These are phyloP conservation scores for Condylostoma magnum DNA, from an alignment of 169 alveolate species.

Conservation along the genomic window DNA sequence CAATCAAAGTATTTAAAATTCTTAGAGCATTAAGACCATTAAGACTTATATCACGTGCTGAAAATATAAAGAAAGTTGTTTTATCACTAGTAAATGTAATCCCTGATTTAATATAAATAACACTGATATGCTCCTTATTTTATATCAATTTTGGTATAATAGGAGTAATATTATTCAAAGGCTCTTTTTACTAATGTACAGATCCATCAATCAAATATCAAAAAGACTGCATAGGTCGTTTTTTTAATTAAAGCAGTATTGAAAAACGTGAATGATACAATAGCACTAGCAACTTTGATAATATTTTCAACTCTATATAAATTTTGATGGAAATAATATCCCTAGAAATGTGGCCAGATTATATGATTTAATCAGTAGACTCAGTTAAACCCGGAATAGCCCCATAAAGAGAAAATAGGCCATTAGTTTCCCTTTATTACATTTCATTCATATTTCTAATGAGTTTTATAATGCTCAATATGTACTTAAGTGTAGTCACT, in stretches of 20 bases:
- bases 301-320: not conserved
- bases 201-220: not conserved
- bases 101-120: not conserved
- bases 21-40: constrained; percentile 75
- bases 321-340: constrained; percentile 31
- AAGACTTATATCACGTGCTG: constrained; percentile 70
- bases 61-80: constrained; percentile 42
- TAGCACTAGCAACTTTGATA: constrained; percentile 2
- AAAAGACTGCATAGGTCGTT: no score
- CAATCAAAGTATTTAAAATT: constrained; percentile 14
- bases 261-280: not conserved
- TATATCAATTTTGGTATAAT: not conserved
- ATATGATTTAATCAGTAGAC: constrained; percentile 30
- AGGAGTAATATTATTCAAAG: constrained; percentile 13
- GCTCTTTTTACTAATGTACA: constrained; percentile 3
- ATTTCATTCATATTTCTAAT: not conserved
- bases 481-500: constrained; percentile 1
- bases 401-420: not conserved
- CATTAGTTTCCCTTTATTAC: not conserved
- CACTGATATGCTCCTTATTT: not conserved
- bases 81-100: not conserved
- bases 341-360: constrained; percentile 35
- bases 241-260: not conserved
- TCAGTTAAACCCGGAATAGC: not conserved
- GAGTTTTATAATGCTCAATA: not conserved